Base-by-base conservation (phyloP, 306 rosid genomes). In the Begonia peltatifolia region DNA sequence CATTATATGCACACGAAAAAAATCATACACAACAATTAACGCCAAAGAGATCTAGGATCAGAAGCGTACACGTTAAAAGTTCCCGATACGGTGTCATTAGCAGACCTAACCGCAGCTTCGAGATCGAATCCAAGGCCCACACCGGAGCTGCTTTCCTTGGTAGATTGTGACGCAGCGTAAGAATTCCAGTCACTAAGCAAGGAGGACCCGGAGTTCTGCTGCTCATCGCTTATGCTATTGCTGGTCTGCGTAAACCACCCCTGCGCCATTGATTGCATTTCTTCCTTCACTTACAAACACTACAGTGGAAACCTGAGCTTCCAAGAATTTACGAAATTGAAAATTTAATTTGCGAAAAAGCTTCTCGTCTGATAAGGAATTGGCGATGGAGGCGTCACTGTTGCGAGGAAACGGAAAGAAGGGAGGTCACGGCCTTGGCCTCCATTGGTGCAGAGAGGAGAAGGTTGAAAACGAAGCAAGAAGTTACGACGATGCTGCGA, bases 51-150 rank as follows among this genome's bases (percentile, higher is more conserved):
- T 67, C 51, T 16, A 36, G 56, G 50, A 46, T 47, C 43, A n/a
- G 58, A 48, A 12, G 47, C 93, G 70, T 77, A 88, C 97, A 84
- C 89, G 65, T 49, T 75, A 81, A 88, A 84, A 62, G 97, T 88
- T 46, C 89, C 95, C 0, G 95, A 59, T 48, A 88, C 93, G 20
- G 81, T 84, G 72, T 77, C 87, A 66, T 84, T 88, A 4, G 95
- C 97, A 12, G 97, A 81, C 47, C 97, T 83, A 66, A 81, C 95
- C 2, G 95, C 97, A 7, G 93, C 59, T 79, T 88, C 96, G 41
- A 88, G 85, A 76, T 88, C 96, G 71, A 88, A 81, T 9, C 81
- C 74, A 41, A 81, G 57, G 22, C 65, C 69, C 62, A 57, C 51
- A 65, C 53, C 54, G 52, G 92, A 62, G 54, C 51, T 6, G 50